phyloP scores from a whole-genome alignment of 2,329 filamentous ascomycete species.

The Ceratocystis destructans region DNA sequence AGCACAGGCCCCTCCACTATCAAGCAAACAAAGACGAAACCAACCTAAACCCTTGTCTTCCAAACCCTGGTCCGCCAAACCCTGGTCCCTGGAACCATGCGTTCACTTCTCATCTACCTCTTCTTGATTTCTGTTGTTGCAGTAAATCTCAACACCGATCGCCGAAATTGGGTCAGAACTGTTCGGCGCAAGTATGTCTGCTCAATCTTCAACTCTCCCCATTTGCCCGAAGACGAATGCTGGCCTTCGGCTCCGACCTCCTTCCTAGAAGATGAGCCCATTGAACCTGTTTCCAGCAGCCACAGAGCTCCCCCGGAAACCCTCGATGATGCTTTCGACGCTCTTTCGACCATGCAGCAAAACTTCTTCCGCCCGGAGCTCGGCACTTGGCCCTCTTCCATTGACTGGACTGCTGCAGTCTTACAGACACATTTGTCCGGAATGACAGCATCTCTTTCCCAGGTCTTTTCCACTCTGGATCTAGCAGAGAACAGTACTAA shows the following conservation, averaged over 20 bases:
- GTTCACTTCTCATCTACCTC: conserved; percentile 13
- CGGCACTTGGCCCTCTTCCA: conserved; percentile 71
- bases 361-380: conserved; percentile 63
- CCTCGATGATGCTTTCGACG: conserved; percentile 42
- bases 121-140: conserved; percentile 15
- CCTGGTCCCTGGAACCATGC: conserved; percentile 6
- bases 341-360: conserved; percentile 62
- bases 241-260: conserved; percentile 11
- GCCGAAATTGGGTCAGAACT: conserved; percentile 5
- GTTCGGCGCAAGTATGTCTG: conserved; percentile 16
- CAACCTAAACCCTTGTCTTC: neutral
- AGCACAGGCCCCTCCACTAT: no score
- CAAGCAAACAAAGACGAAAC: no score
- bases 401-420: conserved; percentile 90
- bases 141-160: conserved; percentile 10
- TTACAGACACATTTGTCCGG: conserved; percentile 66
- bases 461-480: conserved; percentile 34
- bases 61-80: neutral
- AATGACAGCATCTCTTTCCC: conserved; percentile 56
- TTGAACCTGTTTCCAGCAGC: neutral
- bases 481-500: conserved; percentile 36
- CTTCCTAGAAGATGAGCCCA: conserved; percentile 16
- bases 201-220: conserved; percentile 19
- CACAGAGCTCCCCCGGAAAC: conserved; percentile 22
- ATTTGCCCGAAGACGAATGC: conserved; percentile 17